Evolutionary conservation across 2,329 filamentous ascomycete genomes (phyloP).

Genomic region (Diaporthe citrichinensis): DNA sequence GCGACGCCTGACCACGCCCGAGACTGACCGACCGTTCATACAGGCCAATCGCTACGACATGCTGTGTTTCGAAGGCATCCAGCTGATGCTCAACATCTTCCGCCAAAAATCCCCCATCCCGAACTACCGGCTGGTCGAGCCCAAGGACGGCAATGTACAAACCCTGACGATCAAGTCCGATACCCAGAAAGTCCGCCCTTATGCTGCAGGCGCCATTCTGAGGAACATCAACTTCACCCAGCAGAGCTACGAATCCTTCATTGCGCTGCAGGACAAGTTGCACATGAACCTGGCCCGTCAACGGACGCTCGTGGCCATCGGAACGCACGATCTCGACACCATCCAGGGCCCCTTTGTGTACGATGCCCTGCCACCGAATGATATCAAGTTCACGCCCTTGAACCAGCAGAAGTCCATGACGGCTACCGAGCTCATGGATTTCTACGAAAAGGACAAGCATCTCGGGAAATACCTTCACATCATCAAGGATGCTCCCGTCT

Average conservation of each 20-base stretch:
- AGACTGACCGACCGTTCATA: constrained; percentile 61
- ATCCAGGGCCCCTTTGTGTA: constrained; percentile 96
- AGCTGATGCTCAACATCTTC: constrained; percentile 97
- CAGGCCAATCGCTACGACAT: constrained; percentile 95
- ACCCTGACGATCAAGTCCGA: constrained; percentile 84
- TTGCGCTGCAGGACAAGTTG: constrained; percentile 96
- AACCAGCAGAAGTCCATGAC: constrained; percentile 94
- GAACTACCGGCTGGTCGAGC: constrained; percentile 82
- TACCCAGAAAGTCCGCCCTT: constrained; percentile 85
- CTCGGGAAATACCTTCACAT: constrained; percentile 93
- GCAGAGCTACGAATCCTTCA: constrained; percentile 96
- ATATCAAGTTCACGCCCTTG: constrained; percentile 90
- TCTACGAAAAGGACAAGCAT: constrained; percentile 96
- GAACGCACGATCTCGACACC: constrained; percentile 96
- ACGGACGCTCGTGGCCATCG: constrained; percentile 94
- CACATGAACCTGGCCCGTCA: constrained; percentile 96
- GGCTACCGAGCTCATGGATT: constrained; percentile 89
- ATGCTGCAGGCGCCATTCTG: constrained; percentile 90
- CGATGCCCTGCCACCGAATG: constrained; percentile 89
- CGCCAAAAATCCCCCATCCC: constrained; percentile 81
- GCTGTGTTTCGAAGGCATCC: constrained; percentile 97
- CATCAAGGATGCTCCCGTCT: constrained; percentile 92
- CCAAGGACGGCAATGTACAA: constrained; percentile 80
- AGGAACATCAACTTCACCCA: constrained; percentile 93
- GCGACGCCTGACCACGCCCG: not conserved